These are phyloP conservation scores for Colletotrichum sp. DNA, from an alignment of 2,329 filamentous ascomycete genomes.

Conservation along the genomic window DNA sequence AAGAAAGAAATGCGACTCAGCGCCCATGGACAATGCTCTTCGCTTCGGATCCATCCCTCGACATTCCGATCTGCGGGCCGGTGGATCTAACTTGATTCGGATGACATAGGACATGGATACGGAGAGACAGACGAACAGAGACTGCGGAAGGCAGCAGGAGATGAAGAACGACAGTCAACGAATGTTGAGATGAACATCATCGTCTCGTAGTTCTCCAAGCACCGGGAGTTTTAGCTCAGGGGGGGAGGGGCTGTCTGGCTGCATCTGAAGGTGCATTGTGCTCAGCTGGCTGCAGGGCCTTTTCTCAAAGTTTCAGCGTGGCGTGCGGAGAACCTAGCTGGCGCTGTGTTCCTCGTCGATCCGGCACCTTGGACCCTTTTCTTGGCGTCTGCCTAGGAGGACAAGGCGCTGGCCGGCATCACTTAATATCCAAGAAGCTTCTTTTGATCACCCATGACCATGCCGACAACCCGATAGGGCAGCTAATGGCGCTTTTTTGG, in stretches of 20 bases:
- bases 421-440: background rate
- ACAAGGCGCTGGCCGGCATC: background rate
- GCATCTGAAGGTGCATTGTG: background rate
- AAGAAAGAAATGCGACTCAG: background rate
- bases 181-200: conserved; percentile 3
- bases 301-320: background rate
- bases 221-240: background rate
- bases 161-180: background rate
- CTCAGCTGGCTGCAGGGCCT: background rate
- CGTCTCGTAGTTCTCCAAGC: background rate
- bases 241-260: background rate
- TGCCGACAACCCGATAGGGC: background rate
- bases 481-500: background rate
- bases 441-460: background rate
- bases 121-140: background rate
- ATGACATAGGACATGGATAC: background rate
- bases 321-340: conserved; percentile 6
- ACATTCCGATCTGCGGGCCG: conserved; percentile 9
- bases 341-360: background rate
- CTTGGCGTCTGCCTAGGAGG: background rate
- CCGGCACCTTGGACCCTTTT: background rate
- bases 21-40: background rate
- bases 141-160: background rate
- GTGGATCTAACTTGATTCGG: background rate
- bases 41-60: background rate